Evolutionary conservation across 2,329 filamentous ascomycete genomes (phyloP), one percentile per base, ranked within the genome.

Genomic region (Ophiostoma angusticollis): DNA sequence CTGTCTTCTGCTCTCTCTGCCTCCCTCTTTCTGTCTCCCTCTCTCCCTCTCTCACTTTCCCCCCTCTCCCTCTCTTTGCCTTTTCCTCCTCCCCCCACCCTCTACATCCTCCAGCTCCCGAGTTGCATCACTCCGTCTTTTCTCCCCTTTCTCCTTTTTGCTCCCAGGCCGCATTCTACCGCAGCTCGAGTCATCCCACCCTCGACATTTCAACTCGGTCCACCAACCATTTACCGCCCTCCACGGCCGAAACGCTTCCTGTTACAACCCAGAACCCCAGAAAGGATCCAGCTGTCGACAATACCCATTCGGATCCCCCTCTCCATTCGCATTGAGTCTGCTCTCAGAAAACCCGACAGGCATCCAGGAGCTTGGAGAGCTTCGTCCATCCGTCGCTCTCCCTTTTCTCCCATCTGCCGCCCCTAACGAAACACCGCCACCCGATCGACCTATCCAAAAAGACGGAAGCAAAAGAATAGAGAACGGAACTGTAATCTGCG

Each of bases 211-310:
- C 6, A 4, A 21, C 29, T 18, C 39, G 16, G 12, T 21, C 31
- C 37, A 31, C 41, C 51, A 40, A 40, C 39, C 36, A 33, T 28
- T 37, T 37, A 29, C 31, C 51, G 45, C 54, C 45, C 37, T 42
- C 53, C 46, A 48, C 49, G 50, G 57, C 60, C 59, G 58, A 62
- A 63, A 63, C 60, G 57, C 52, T 53, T 58, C 54, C 55, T 61
- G 62, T 64, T 58, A 62, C 62, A 64, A 57, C 52, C 55, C 44
- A 29, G 30, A 14, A 34, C 33, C 32, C 12, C 33, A 31, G 27
- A 31, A 21, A 27, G 24, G 18, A 30, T 27, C 14, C 14, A 17
- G 19, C 31, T 29, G 17, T 24, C 25, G 35, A 30, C 25, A 16
- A 18, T 19, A 17, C 12, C 18, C 22, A 13, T 14, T 6, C 16